Conservation (phyloP, 2,329 filamentous ascomycete genomes). For the Claviceps pusilla region DNA sequence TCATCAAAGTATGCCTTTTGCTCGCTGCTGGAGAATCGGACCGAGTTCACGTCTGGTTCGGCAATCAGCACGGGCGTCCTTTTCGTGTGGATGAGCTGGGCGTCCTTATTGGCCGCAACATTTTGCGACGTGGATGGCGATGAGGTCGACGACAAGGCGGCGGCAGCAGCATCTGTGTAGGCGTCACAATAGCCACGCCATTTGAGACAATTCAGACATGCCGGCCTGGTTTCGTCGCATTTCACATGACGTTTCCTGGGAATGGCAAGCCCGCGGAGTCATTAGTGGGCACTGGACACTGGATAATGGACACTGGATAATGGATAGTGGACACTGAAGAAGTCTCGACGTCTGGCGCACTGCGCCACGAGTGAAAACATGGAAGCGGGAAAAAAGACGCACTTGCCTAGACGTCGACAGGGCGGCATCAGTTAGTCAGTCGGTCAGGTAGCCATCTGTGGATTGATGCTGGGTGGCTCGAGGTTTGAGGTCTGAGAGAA, state of each 20-base stretch:
- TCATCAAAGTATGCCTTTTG: conserved; percentile 24
- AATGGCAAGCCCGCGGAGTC: background rate
- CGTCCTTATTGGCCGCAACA: conserved; percentile 6
- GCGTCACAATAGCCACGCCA: conserved; percentile 26
- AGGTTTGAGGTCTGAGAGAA: background rate
- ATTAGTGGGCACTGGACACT: background rate
- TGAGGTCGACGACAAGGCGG: conserved; percentile 4
- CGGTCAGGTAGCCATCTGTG: background rate
- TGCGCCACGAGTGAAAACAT: conserved; percentile 7
- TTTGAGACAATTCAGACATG: conserved; percentile 26
- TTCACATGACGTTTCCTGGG: conserved; percentile 26
- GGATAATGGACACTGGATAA: too few species aligned
- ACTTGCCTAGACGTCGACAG: conserved; percentile 16
- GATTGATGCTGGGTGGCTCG: background rate
- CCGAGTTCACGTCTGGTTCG: conserved; percentile 20
- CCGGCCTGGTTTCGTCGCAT: conserved; percentile 26
- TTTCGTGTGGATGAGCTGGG: conserved; percentile 18
- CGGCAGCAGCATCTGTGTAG: conserved; percentile 12
- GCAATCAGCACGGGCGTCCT: conserved; percentile 15
- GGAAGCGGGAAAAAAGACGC: background rate
- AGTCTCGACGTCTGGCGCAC: background rate
- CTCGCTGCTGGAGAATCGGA: conserved; percentile 20
- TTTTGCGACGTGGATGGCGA: background rate
- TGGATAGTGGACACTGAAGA: background rate
- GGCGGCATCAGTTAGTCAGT: background rate